A percentile compares a stretch with the other conserved stretches of the same genome.
Conservation (phyloP, 495 filamentous ascomycete species). For the Tuber magnatum region DNA sequence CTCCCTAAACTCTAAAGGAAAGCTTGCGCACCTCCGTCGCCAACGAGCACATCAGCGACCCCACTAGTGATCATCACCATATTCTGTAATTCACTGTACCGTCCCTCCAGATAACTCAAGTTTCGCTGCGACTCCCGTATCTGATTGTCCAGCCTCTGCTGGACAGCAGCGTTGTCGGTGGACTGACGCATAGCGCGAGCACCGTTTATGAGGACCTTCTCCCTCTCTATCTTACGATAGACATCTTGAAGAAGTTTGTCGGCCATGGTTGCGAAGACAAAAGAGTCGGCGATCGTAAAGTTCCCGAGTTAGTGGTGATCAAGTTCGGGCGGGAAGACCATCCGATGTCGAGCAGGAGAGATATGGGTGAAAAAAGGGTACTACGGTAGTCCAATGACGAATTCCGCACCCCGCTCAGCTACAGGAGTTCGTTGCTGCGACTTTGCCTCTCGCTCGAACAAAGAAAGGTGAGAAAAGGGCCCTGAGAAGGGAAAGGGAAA, state of each 20-base stretch:
- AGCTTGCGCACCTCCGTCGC: constrained; percentile 44
- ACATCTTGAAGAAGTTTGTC: constrained; percentile 53
- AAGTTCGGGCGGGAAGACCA: neutral
- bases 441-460: neutral
- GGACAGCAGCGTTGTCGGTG: constrained; percentile 82
- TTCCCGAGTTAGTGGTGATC: neutral
- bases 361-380: neutral
- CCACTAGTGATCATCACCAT: constrained; percentile 55
- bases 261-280: constrained; percentile 25
- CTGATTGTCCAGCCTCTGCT: constrained; percentile 78
- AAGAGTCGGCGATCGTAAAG: neutral
- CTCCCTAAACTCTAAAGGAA: constrained; percentile 50
- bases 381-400: constrained; percentile 1
- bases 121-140: constrained; percentile 90
- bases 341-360: neutral
- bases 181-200: constrained; percentile 91
- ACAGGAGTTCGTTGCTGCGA: neutral
- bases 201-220: constrained; percentile 89
- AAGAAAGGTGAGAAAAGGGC: neutral
- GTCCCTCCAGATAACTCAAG: constrained; percentile 87
- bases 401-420: neutral
- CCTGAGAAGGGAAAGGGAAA: neutral
- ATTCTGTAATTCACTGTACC: constrained; percentile 79
- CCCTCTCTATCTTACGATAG: constrained; percentile 94
- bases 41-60: constrained; percentile 57